Base-by-base conservation (phyloP, 2,329 filamentous ascomycete genomes). In the Penicillium expansum region DNA sequence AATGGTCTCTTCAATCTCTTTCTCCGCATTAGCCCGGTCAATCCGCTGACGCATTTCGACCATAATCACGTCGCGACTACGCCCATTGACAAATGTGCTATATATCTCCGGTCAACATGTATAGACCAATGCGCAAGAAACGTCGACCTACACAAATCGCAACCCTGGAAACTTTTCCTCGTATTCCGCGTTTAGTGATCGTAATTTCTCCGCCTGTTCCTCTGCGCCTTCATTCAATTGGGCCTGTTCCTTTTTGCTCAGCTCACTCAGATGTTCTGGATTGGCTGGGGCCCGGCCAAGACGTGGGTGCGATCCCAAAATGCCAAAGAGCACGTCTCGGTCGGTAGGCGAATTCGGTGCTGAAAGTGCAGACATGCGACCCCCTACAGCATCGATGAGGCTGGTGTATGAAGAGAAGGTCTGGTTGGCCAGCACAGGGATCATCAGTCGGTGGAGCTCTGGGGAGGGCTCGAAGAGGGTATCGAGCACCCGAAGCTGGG, bases 31-130 rank as follows among this genome's bases (percentile, higher is more conserved):
- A 1, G 82, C 86, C 51, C 87, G 78, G 16, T 81, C 83, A 67
- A 96, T 96, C 51, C 92, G 82, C 51, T 76, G 72, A 60, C 82
- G 82, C 90, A 96, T 96, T 67, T 96, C 87, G 60, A 84, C 80
- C 87, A 96, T 91, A 54, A 97, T 88, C 59, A 84, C 83, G 1
- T 83, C 81, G 55, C 91, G 81, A 39, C 84, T 82, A 45, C 92
- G 83, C 0, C 91, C 91, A 71, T 96, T 92, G 55, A 97, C 93
- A 72, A 96, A 97, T 18, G 93, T 90, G 42, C 83, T 86, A 61
- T 29, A 48, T 37, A 44, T 43, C 29, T 35, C 20, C 27, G n/a
- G 55, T 58, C 41, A 62, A 32, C 13, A 30, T 32, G 10, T 50
- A 14, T 41, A 16, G 9, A 33, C n/a, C 11, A 16, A 10, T 8